Evolutionary conservation across 2,329 filamentous ascomycete species (phyloP), one percentile per base, ranked within the genome.

Genomic region (Neofusicoccum parvum): DNA sequence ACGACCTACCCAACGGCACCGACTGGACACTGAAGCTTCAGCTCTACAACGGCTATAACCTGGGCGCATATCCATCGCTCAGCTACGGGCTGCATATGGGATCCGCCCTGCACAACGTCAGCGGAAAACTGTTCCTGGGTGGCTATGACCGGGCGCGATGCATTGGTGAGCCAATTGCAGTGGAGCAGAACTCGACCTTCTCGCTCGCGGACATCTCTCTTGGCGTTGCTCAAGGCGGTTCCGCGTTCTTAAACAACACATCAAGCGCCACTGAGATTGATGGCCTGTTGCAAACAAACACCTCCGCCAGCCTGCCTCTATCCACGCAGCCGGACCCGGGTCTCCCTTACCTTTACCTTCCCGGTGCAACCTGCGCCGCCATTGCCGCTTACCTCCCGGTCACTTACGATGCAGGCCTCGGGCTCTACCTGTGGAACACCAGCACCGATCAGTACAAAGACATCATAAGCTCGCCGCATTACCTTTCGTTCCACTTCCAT

Each of bases 391-490:
- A 70, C 20, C 69, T 76, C 12, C 75, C 74, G 0, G 68, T 77
- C 36, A 68, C 45, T 2, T 74, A 70, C 49, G 66, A 72, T 43
- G 9, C 49, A 7, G 60, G 60, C 2, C 59, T 69, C 10, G 67
- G 68, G 11, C 69, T 72, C 37, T 76, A 72, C 49, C 64, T 72
- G 9, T 77, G 74, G 75, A 68, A 76, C 56, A 72, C 70, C 3
- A 51, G 46, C 1, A 60, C 72, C 15, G 64, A 68, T n/a, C 70
- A 72, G 43, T 83, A 79, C 66, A 56, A 70, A 2, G 71, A 73
- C 32, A 78, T 83, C 20, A 69, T 81, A 12, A 73, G 70, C n/a
- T 83, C 81, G 0, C 76, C 80, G 0, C 75, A 80, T 12, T 75
- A 77, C 17, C 71, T 83, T 1, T 69, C 73, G 32, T 83, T 83